Percentiles rank a stretch among this genome's conserved stretches.
These are phyloP conservation scores for Pseudonectria foliicola DNA, from an alignment of 2,329 filamentous ascomycete genomes.

Conservation along the genomic window DNA sequence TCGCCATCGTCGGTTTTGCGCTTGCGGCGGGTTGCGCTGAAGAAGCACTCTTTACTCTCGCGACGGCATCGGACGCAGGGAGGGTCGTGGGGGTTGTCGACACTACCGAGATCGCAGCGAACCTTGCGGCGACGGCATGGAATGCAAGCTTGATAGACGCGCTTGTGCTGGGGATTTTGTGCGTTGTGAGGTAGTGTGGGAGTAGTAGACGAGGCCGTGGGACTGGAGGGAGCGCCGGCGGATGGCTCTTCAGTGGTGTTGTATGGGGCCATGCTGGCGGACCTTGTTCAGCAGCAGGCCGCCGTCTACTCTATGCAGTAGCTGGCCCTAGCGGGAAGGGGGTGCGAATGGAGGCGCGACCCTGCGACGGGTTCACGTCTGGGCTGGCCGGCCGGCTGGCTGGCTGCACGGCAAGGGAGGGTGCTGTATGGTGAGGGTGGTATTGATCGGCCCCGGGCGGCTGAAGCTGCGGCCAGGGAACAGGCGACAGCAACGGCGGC, in stretches of 20 bases:
- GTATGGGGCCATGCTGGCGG: constrained; percentile 17
- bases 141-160: constrained; percentile 58
- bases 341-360: no score
- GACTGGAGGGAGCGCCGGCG: constrained; percentile 19
- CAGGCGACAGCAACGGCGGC: no score
- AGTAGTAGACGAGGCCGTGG: constrained; percentile 2
- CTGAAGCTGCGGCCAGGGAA: no score
- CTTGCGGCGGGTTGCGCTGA: constrained; percentile 90
- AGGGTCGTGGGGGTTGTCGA: constrained; percentile 90
- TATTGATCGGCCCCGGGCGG: no score
- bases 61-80: constrained; percentile 90
- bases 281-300: constrained; percentile 3
- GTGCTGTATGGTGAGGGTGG: no score
- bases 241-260: constrained; percentile 14
- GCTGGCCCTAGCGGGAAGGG: no score
- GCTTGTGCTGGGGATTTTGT: constrained; percentile 43
- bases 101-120: constrained; percentile 59
- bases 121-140: constrained; percentile 56
- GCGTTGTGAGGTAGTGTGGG: constrained; percentile 13
- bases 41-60: constrained; percentile 95
- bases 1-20: constrained; percentile 62
- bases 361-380: no score
- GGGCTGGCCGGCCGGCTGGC: no score
- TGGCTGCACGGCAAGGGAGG: no score
- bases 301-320: background rate